Conservation (phyloP, 805 yeast species). For the Tetrapisispora phaffii region DNA sequence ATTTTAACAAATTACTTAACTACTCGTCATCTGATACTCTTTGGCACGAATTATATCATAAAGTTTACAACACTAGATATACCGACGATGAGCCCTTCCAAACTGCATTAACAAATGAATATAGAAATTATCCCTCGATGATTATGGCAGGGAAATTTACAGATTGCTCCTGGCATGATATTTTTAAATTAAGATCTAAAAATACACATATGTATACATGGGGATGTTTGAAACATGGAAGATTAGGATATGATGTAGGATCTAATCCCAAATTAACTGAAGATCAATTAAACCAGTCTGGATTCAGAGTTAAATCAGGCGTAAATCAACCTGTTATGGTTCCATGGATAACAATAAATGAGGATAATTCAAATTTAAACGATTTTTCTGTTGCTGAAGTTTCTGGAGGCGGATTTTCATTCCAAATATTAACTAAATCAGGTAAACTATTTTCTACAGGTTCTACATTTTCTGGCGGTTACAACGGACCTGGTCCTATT, state of each 20-base stretch:
- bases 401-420: slow-evolving; percentile 56
- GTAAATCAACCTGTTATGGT: slow-evolving; percentile 22
- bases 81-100: slow-evolving; percentile 26
- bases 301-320: slow-evolving; percentile 20
- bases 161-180: slow-evolving; percentile 19
- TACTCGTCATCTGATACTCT: slow-evolving; percentile 19
- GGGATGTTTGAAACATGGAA: slow-evolving; percentile 27
- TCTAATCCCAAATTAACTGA: slow-evolving; percentile 16
- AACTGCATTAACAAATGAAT: slow-evolving; percentile 10
- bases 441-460: slow-evolving; percentile 54
- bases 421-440: slow-evolving; percentile 44
- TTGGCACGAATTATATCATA: slow-evolving; percentile 27
- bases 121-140: slow-evolving; percentile 20
- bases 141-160: slow-evolving; percentile 16
- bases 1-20: slow-evolving; percentile 22
- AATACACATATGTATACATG: slow-evolving; percentile 23
- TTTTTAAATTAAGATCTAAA: slow-evolving; percentile 16
- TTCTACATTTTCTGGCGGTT: slow-evolving; percentile 33
- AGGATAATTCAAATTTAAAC: slow-evolving; percentile 6
- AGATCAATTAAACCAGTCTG: slow-evolving; percentile 14
- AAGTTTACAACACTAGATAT: slow-evolving; percentile 18
- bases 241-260: slow-evolving; percentile 24
- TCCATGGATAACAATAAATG: slow-evolving; percentile 19
- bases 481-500: slow-evolving; percentile 34
- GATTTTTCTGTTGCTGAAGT: slow-evolving; percentile 26